phyloP scores from a whole-genome alignment of 352 stramenopile genomes.

The Phytopythium helicoides region DNA sequence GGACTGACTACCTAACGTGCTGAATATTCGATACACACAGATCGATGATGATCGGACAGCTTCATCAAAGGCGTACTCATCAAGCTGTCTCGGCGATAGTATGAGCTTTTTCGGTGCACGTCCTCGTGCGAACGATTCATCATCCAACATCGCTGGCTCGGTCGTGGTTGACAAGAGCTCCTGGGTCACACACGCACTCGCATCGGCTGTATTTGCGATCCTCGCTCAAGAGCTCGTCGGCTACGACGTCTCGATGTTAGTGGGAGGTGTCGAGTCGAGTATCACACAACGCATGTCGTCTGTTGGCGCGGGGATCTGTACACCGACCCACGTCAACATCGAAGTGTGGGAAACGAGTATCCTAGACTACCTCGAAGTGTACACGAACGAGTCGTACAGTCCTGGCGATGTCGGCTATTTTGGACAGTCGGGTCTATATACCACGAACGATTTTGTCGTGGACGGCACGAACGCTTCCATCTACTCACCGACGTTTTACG shows the following conservation, averaged over 20 bases:
- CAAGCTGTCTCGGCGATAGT: too few species aligned
- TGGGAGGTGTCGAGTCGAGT: neutral
- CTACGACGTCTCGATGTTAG: conserved; percentile 14
- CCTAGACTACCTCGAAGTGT: conserved; percentile 7
- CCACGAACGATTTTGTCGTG: conserved; percentile 29
- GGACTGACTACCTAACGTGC: too few species aligned
- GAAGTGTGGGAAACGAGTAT: conserved; percentile 28
- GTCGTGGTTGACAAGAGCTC: conserved; percentile 48
- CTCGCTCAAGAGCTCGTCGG: conserved; percentile 8
- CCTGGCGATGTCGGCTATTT: conserved; percentile 22
- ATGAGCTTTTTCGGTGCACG: too few species aligned
- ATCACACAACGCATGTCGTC: conserved; percentile 34
- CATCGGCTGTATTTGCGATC: too few species aligned
- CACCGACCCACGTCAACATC: conserved; percentile 30
- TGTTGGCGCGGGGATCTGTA: conserved; percentile 16
- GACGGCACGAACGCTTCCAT: conserved; percentile 10
- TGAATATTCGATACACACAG: neutral
- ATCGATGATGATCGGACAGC: conserved; percentile 22
- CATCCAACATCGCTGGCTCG: conserved; percentile 24
- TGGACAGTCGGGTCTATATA: conserved; percentile 35
- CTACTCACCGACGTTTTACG: conserved; percentile 12
- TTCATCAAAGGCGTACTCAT: conserved; percentile 6
- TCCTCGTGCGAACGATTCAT: conserved; percentile 48
- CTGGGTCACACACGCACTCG: too few species aligned
- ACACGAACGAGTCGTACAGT: conserved; percentile 26